Conservation (phyloP, 2,329 filamentous ascomycete genomes). For the Lachnellula subtilissima region DNA sequence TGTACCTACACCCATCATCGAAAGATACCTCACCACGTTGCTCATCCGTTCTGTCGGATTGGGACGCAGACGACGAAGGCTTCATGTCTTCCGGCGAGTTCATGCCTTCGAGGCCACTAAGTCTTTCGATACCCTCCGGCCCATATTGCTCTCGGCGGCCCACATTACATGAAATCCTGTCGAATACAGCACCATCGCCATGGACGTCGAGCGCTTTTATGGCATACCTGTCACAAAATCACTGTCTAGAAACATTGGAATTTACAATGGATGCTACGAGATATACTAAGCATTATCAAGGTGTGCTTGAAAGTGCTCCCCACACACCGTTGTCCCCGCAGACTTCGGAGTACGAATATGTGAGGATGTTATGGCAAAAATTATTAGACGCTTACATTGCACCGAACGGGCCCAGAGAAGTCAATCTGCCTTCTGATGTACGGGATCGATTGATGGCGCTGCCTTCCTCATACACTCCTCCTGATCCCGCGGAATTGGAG, state of each 20-base stretch:
- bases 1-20: slow-evolving; percentile 24
- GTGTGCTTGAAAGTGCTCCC: slow-evolving; percentile 38
- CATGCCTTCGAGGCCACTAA: slow-evolving; percentile 41
- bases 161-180: slow-evolving; percentile 79
- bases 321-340: slow-evolving; percentile 33
- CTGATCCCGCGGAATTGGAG: slow-evolving; percentile 69
- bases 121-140: slow-evolving; percentile 37
- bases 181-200: slow-evolving; percentile 78
- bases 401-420: slow-evolving; percentile 78
- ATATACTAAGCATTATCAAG: slow-evolving; percentile 55
- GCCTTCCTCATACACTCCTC: slow-evolving; percentile 57
- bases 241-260: slow-evolving; percentile 92
- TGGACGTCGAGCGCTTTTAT: slow-evolving; percentile 93
- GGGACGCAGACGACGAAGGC: slow-evolving; percentile 45
- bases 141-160: slow-evolving; percentile 59
- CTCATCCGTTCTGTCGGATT: slow-evolving; percentile 33
- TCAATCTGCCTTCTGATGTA: slow-evolving; percentile 83
- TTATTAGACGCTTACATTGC: slow-evolving; percentile 86
- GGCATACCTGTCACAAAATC: slow-evolving; percentile 93
- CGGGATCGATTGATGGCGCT: slow-evolving; percentile 73
- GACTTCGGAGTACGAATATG: slow-evolving; percentile 43
- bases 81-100: slow-evolving; percentile 44
- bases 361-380: slow-evolving; percentile 80
- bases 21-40: slow-evolving; percentile 29
- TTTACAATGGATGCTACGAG: slow-evolving; percentile 92